Percentiles rank a stretch among this genome's conserved stretches.
phyloP scores from a whole-genome alignment of 2,329 filamentous ascomycete species.

The Ophiostoma pallidulum region DNA sequence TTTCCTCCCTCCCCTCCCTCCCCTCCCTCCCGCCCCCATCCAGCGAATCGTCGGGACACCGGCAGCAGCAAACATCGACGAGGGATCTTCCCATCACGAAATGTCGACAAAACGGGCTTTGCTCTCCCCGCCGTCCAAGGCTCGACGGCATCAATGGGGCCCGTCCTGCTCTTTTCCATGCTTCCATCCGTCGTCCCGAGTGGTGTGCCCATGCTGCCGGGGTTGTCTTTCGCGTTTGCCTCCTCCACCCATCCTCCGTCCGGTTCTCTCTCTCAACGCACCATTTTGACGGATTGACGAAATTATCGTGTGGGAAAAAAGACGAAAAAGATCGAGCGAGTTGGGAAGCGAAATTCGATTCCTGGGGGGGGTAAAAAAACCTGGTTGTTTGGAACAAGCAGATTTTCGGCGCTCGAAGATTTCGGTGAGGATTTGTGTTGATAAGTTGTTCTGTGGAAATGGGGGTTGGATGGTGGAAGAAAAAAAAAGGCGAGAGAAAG shows the following conservation, averaged over 20 bases:
- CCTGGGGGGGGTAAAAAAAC: constrained; percentile 43
- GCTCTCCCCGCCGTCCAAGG: too few species aligned
- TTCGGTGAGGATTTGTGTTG: constrained; percentile 24
- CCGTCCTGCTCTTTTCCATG: neutral
- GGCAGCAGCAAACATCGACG: too few species aligned
- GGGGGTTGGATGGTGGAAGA: neutral
- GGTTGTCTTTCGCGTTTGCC: neutral
- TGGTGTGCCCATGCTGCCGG: constrained; percentile 1
- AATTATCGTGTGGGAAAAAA: constrained; percentile 25
- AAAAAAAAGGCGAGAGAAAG: constrained; percentile 1
- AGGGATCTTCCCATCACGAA: neutral
- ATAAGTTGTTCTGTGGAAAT: constrained; percentile 12
- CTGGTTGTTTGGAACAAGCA: constrained; percentile 31
- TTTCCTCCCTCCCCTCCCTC: neutral
- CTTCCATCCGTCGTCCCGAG: neutral
- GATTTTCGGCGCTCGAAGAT: constrained; percentile 45
- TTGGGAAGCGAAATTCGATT: constrained; percentile 19
- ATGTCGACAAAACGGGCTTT: too few species aligned
- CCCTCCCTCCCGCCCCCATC: neutral
- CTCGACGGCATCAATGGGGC: too few species aligned
- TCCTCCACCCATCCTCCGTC: neutral
- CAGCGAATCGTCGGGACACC: neutral
- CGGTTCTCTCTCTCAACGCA: constrained; percentile 30
- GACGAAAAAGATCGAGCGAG: constrained; percentile 36
- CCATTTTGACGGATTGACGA: constrained; percentile 56